Conservation (phyloP, 176 grass and related monocot genomes). For the Avena atlantica region DNA sequence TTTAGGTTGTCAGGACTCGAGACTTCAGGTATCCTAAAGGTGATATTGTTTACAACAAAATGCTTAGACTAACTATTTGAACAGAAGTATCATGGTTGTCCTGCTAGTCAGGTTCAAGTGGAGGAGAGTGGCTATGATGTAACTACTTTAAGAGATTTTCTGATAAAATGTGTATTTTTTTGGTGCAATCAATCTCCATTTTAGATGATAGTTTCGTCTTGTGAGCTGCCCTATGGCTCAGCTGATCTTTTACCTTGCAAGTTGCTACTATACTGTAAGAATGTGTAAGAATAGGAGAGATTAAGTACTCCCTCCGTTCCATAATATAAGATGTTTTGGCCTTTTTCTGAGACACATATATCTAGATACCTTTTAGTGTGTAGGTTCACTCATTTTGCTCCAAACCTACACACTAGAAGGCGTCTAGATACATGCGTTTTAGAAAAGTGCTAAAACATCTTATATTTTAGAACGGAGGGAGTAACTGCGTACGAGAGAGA, state of each 20-base stretch:
- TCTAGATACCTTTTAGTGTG: too few species aligned
- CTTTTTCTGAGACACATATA: too few species aligned
- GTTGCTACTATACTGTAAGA: conserved; percentile 26
- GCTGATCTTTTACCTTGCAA: conserved; percentile 8
- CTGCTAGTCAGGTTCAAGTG: conserved; percentile 17
- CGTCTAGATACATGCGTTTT: too few species aligned
- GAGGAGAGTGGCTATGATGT: conserved; percentile 2
- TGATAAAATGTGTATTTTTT: conserved; percentile 12
- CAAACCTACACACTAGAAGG: too few species aligned
- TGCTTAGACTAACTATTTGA: conserved; percentile 22
- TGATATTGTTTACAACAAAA: conserved; percentile 23
- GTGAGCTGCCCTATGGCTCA: conserved; percentile 27
- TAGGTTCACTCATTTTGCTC: too few species aligned
- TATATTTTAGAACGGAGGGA: too few species aligned
- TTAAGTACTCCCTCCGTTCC: not conserved
- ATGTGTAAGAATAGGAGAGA: conserved; percentile 22
- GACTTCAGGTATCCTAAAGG: not conserved
- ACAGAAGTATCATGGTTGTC: not conserved
- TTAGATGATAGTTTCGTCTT: not conserved
- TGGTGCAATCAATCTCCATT: not conserved
- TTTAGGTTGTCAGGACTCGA: conserved; percentile 17
- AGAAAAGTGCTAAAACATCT: too few species aligned
- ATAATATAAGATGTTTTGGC: too few species aligned
- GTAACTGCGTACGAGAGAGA: conserved; percentile 10
- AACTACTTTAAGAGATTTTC: not conserved